Conservation (phyloP, 805 yeast genomes). For the Metschnikowia arizonensis region DNA sequence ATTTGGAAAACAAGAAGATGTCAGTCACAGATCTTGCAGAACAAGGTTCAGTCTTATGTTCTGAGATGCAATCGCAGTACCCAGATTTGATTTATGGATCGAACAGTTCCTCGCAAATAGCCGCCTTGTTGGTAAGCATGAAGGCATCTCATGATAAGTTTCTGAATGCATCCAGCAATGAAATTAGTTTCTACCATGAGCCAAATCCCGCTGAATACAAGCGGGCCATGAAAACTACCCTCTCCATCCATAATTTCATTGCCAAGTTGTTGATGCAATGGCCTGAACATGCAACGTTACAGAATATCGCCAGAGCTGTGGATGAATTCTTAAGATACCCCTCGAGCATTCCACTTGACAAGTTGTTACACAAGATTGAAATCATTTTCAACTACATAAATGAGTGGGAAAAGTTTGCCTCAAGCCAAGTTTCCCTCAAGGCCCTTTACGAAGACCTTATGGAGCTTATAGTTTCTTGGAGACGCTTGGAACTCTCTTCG, state of each 20-base stretch:
- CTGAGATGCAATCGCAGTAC: slow-evolving; percentile 11
- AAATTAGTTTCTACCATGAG: slow-evolving; percentile 59
- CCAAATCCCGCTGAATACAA: slow-evolving; percentile 57
- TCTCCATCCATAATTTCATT: slow-evolving; percentile 32
- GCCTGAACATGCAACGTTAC: slow-evolving; percentile 94
- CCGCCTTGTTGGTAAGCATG: slow-evolving; percentile 21
- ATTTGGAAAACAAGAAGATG: slow-evolving; percentile 20
- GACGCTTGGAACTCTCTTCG: slow-evolving; percentile 77
- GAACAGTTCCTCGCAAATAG: slow-evolving; percentile 22
- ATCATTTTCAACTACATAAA: slow-evolving; percentile 75
- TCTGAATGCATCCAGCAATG: slow-evolving; percentile 11
- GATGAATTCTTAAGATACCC: slow-evolving; percentile 64
- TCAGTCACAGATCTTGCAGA: slow-evolving; percentile 9
- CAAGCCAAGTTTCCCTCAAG: slow-evolving; percentile 64
- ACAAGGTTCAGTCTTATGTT: slow-evolving; percentile 15
- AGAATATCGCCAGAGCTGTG: slow-evolving; percentile 58
- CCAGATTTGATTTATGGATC: slow-evolving; percentile 12
- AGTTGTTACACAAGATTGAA: slow-evolving; percentile 76
- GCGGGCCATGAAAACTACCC: slow-evolving; percentile 48
- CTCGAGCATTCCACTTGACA: slow-evolving; percentile 67
- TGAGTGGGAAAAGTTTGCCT: slow-evolving; percentile 94
- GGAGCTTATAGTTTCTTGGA: slow-evolving; percentile 78
- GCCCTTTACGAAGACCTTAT: slow-evolving; percentile 56
- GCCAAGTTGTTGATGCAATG: slow-evolving; percentile 55
- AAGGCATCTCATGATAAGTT: slow-evolving; percentile 19